A percentile compares a stretch with the other conserved stretches of the same genome.
These are phyloP conservation scores for Arachnomyces sp. DNA, from an alignment of 2,329 filamentous ascomycete genomes.

Conservation along the genomic window DNA sequence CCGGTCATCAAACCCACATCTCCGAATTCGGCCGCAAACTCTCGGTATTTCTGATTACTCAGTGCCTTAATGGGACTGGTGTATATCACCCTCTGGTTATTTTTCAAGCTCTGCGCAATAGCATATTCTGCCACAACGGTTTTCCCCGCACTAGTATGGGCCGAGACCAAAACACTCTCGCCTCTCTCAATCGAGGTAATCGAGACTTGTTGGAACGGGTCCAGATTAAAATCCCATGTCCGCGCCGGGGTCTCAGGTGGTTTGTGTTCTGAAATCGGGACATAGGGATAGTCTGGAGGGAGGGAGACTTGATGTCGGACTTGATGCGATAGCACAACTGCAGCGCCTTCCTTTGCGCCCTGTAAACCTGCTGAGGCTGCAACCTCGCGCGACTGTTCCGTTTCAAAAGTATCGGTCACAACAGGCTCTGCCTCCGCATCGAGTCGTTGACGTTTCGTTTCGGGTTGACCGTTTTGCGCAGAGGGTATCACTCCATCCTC, in stretches of 20 bases:
- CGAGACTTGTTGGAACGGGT: slow-evolving; percentile 93
- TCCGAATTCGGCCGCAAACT: slow-evolving; percentile 91
- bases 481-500: slow-evolving; percentile 7
- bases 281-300: slow-evolving; percentile 86
- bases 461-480: slow-evolving; percentile 30
- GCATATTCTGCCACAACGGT: slow-evolving; percentile 98
- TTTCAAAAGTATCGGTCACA: slow-evolving; percentile 89
- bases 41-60: slow-evolving; percentile 97
- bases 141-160: slow-evolving; percentile 95
- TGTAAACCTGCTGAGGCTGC: slow-evolving; percentile 66
- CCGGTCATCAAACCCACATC: slow-evolving; percentile 98
- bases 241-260: slow-evolving; percentile 79
- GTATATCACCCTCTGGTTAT: slow-evolving; percentile 97
- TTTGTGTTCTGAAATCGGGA: slow-evolving; percentile 91
- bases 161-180: slow-evolving; percentile 93
- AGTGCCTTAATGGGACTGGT: slow-evolving; percentile 98
- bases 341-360: slow-evolving; percentile 53
- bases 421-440: slow-evolving; percentile 67
- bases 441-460: slow-evolving; percentile 40
- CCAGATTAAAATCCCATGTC: slow-evolving; percentile 80
- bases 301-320: slow-evolving; percentile 97
- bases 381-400: slow-evolving; percentile 85
- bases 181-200: slow-evolving; percentile 92
- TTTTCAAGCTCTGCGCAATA: slow-evolving; percentile 92
- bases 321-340: slow-evolving; percentile 83